These are phyloP conservation scores for Peronospora destructor DNA, from an alignment of 352 stramenopile genomes.

Conservation along the genomic window DNA sequence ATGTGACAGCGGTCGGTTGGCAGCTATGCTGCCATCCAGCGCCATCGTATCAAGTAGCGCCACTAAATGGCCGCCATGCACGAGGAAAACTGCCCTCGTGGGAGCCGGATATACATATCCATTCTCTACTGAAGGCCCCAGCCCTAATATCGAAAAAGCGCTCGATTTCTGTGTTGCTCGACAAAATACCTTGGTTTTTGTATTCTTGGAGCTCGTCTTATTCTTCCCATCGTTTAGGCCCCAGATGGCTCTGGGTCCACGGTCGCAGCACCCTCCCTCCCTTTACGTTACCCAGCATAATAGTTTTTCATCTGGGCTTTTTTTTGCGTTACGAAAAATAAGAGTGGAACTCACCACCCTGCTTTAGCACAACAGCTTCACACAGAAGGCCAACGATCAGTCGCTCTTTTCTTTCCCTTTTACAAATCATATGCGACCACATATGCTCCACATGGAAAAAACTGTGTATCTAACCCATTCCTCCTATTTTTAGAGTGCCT, in stretches of 20 bases:
- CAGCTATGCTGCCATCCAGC: neutral
- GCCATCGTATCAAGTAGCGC: neutral
- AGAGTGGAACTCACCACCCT: neutral
- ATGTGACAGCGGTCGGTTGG: neutral
- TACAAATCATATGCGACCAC: too few species aligned
- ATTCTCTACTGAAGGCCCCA: neutral
- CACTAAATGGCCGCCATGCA: neutral
- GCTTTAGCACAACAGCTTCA: neutral
- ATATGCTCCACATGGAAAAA: too few species aligned
- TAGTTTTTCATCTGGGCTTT: constrained; percentile 9
- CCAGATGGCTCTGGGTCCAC: constrained; percentile 2
- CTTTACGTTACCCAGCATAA: constrained; percentile 3
- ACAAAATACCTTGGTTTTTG: neutral
- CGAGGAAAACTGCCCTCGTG: neutral
- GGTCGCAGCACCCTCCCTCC: too few species aligned
- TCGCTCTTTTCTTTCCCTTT: neutral
- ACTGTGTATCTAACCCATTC: too few species aligned
- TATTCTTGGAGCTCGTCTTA: neutral
- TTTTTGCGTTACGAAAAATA: constrained; percentile 6
- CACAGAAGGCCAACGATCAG: constrained; percentile 5
- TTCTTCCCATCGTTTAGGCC: constrained; percentile 7
- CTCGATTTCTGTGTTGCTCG: neutral
- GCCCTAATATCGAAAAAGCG: constrained; percentile 1
- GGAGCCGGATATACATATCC: neutral
- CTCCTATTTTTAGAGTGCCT: too few species aligned